phyloP scores from a whole-genome alignment of 306 rosid genomes.

The Astragalus membranaceus region DNA sequence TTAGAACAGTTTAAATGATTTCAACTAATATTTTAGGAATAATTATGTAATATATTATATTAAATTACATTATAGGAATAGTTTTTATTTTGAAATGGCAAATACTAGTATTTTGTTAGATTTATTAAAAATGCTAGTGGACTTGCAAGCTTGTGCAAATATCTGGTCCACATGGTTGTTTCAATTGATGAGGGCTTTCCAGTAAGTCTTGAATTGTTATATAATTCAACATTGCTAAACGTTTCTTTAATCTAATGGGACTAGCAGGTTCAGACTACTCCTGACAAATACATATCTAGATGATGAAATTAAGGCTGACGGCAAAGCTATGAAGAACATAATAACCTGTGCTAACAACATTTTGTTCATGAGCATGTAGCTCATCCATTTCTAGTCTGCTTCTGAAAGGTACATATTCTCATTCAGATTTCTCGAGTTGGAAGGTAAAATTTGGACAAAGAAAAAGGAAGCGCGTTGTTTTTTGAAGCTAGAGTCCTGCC shows the following conservation, averaged over 20 bases:
- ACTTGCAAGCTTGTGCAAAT: slow-evolving; percentile 1
- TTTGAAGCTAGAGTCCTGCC: neutral
- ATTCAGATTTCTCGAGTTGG: slow-evolving; percentile 2
- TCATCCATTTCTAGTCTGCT: slow-evolving; percentile 12
- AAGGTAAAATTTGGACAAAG: slow-evolving; percentile 1
- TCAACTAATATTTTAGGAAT: neutral
- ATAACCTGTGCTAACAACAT: slow-evolving; percentile 3
- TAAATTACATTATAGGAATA: neutral
- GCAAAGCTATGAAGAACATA: slow-evolving; percentile 14
- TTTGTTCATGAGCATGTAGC: slow-evolving; percentile 7
- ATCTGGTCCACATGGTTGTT: neutral
- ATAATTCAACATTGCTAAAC: neutral
- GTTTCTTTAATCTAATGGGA: slow-evolving; percentile 26
- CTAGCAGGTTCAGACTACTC: slow-evolving; percentile 39
- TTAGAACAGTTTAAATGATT: neutral
- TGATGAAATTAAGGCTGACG: slow-evolving; percentile 24
- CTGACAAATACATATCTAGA: slow-evolving; percentile 26
- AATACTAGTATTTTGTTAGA: too few species aligned
- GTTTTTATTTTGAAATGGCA: too few species aligned
- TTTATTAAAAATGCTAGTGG: too few species aligned
- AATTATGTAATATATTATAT: too few species aligned
- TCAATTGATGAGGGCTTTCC: slow-evolving; percentile 1
- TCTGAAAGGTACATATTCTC: slow-evolving; percentile 8
- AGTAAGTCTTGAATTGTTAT: neutral
- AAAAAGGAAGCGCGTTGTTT: neutral